Percentiles rank a stretch among this genome's conserved stretches.
phyloP scores from a whole-genome alignment of 768 basidiomycete species.

The Mycena chlorophos region DNA sequence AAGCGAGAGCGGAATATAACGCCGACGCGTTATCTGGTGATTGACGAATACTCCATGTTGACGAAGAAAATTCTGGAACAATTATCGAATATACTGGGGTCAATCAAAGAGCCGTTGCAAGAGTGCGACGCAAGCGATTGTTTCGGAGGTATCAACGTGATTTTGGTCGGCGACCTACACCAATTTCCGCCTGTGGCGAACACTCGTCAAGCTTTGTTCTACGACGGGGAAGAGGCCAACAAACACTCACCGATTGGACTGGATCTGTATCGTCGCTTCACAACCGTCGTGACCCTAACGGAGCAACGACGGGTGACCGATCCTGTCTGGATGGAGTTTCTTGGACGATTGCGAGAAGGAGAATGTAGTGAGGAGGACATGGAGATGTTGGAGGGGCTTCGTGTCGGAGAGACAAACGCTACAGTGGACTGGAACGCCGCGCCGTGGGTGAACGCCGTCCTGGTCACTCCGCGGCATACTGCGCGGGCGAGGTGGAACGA shows the following conservation, averaged over 20 bases:
- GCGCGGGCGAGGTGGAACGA: slow-evolving; percentile 41
- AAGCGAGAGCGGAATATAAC: slow-evolving; percentile 18
- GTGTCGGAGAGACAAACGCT: neutral
- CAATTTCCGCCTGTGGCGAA: neutral
- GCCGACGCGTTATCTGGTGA: neutral
- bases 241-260: neutral
- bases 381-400: slow-evolving; percentile 22
- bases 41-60: neutral
- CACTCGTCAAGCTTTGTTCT: neutral
- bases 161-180: neutral
- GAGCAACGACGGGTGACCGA: slow-evolving; percentile 39
- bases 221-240: neutral
- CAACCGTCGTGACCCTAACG: slow-evolving; percentile 35
- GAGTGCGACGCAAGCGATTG: neutral
- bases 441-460: slow-evolving; percentile 35
- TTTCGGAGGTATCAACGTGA: neutral
- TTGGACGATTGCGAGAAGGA: slow-evolving; percentile 30
- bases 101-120: neutral
- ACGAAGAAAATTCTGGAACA: neutral
- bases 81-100: neutral
- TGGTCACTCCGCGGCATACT: slow-evolving; percentile 40
- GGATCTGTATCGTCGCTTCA: slow-evolving; percentile 30
- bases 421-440: neutral
- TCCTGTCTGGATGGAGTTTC: slow-evolving; percentile 31
- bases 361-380: slow-evolving; percentile 31